These are phyloP conservation scores for Sequoia sempervirens DNA, from an alignment of 75 land plant species.

Conservation along the genomic window DNA sequence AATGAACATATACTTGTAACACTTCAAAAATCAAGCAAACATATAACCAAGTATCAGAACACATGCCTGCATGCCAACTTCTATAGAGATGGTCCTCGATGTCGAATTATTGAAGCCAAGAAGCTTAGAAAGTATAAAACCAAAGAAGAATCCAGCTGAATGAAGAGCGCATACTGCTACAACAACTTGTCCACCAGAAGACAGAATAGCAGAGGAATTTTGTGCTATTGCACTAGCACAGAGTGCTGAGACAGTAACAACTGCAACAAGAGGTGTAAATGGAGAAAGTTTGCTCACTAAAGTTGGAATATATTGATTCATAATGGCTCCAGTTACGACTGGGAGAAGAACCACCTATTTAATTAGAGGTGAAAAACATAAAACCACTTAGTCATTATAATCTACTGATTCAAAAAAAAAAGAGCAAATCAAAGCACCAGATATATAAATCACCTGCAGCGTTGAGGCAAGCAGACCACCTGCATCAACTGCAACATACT, in stretches of 20 bases:
- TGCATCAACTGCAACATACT: slow-evolving; percentile 87
- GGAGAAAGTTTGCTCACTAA: slow-evolving; percentile 59
- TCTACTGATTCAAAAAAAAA: background rate
- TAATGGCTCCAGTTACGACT: slow-evolving; percentile 65
- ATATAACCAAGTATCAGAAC: background rate
- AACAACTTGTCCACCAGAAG: slow-evolving; percentile 67
- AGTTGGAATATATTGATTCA: slow-evolving; percentile 67
- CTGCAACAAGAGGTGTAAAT: slow-evolving; percentile 76
- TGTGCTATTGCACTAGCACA: slow-evolving; percentile 90
- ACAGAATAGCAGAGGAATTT: slow-evolving; percentile 70
- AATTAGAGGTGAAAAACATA: background rate
- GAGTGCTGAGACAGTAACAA: slow-evolving; percentile 56
- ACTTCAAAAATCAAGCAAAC: background rate
- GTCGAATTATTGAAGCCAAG: slow-evolving; percentile 64
- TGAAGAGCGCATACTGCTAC: slow-evolving; percentile 59
- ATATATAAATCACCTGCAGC: slow-evolving; percentile 34
- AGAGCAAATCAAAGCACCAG: background rate
- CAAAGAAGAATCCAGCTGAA: slow-evolving; percentile 74
- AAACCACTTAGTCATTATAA: background rate
- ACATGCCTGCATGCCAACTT: slow-evolving; percentile 96
- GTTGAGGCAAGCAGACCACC: slow-evolving; percentile 45
- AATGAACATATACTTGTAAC: background rate
- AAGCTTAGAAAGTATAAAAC: slow-evolving; percentile 61
- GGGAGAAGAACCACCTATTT: slow-evolving; percentile 85
- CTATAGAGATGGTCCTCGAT: slow-evolving; percentile 89